Evolutionary conservation across 1,284 basidiomycete genomes (phyloP).

Genomic region (Phylloboletellus chloephorus): DNA sequence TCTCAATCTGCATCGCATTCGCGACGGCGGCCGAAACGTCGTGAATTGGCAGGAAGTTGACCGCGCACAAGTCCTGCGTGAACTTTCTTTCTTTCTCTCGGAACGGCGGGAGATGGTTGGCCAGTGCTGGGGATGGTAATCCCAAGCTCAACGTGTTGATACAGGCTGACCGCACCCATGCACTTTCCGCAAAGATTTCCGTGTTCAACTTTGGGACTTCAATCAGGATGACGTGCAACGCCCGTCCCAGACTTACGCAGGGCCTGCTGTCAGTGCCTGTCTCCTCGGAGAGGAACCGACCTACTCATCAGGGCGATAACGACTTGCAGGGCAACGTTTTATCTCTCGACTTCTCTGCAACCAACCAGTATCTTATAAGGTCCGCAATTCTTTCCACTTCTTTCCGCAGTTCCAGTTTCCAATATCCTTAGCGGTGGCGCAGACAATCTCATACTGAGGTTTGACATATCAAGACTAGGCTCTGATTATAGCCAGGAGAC

Average conservation of each 20-base stretch:
- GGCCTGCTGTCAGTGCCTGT: slow-evolving; percentile 41
- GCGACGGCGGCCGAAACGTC: slow-evolving; percentile 3
- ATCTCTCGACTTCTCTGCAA: slow-evolving; percentile 60
- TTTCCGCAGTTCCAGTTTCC: slow-evolving; percentile 1
- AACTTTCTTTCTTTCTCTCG: slow-evolving; percentile 64
- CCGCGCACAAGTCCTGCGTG: slow-evolving; percentile 63
- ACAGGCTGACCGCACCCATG: slow-evolving; percentile 9
- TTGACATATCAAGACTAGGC: slow-evolving; percentile 39
- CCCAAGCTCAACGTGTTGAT: slow-evolving; percentile 14
- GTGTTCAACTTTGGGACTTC: slow-evolving; percentile 65
- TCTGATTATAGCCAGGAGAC: slow-evolving; percentile 10
- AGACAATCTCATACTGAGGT: slow-evolving; percentile 52
- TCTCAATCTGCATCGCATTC: neutral
- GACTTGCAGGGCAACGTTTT: slow-evolving; percentile 57
- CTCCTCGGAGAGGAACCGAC: slow-evolving; percentile 25
- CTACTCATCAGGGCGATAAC: slow-evolving; percentile 13
- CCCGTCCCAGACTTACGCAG: slow-evolving; percentile 46
- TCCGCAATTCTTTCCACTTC: slow-evolving; percentile 33
- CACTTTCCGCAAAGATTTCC: slow-evolving; percentile 43
- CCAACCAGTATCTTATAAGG: slow-evolving; percentile 59
- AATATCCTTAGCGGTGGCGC: slow-evolving; percentile 52
- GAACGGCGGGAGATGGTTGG: slow-evolving; percentile 60
- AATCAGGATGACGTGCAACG: slow-evolving; percentile 50
- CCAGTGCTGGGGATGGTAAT: slow-evolving; percentile 72
- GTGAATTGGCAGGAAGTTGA: slow-evolving; percentile 43